phyloP scores from a whole-genome alignment of 306 rosid species.

The Echinosophora koreensis region DNA sequence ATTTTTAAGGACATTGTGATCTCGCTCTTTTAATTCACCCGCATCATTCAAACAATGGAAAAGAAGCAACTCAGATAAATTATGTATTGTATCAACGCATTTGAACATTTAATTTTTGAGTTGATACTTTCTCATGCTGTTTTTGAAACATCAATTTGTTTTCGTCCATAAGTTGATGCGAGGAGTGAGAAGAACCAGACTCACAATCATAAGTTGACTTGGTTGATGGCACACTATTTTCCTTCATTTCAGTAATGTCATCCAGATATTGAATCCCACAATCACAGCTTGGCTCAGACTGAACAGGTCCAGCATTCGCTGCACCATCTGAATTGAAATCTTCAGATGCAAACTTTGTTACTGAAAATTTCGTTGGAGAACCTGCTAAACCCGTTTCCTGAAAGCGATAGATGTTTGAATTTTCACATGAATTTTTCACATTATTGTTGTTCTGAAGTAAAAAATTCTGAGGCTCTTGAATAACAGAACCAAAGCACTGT shows the following conservation, averaged over 20 bases:
- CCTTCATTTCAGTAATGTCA: constrained; percentile 46
- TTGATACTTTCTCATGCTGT: constrained; percentile 49
- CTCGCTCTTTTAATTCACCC: constrained; percentile 60
- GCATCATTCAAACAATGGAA: constrained; percentile 56
- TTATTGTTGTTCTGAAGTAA: constrained; percentile 46
- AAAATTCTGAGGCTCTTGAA: constrained; percentile 51
- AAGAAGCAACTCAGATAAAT: constrained; percentile 74
- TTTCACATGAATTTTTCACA: constrained; percentile 47
- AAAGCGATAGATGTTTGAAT: constrained; percentile 51
- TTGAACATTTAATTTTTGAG: constrained; percentile 61
- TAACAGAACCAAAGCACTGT: constrained; percentile 44
- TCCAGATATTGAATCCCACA: constrained; percentile 48
- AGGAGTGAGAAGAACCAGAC: constrained; percentile 47
- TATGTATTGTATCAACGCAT: constrained; percentile 61
- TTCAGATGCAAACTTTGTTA: constrained; percentile 47
- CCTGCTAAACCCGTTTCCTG: constrained; percentile 54
- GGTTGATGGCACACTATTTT: constrained; percentile 41
- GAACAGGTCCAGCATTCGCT: constrained; percentile 45
- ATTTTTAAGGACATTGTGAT: constrained; percentile 54
- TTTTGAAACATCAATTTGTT: constrained; percentile 48
- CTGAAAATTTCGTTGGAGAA: constrained; percentile 52
- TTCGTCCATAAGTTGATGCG: constrained; percentile 51
- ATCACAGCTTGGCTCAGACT: constrained; percentile 48
- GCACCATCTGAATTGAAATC: constrained; percentile 54
- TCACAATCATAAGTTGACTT: constrained; percentile 48